Conservation (phyloP, 2,329 filamentous ascomycete species). For the Botrytis medusae region DNA sequence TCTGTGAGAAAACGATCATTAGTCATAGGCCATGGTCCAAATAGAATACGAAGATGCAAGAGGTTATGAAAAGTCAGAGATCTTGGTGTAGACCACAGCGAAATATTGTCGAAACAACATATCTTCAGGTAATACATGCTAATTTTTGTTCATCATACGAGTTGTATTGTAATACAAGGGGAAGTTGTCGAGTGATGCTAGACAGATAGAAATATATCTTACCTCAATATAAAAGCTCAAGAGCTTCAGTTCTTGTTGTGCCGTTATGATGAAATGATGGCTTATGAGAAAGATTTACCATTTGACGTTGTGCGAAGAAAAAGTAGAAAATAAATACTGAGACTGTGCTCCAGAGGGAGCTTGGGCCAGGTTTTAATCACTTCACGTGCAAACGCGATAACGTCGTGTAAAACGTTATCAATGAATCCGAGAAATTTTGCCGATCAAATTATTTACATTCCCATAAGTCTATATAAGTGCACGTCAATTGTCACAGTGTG, state of each 20-base stretch:
- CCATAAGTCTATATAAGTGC: conserved; percentile 11
- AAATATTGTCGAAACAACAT: conserved; percentile 50
- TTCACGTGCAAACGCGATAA: conserved; percentile 15
- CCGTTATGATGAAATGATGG: background rate
- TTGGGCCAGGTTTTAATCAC: background rate
- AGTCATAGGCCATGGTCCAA: background rate
- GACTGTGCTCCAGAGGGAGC: background rate
- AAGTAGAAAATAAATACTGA: background rate
- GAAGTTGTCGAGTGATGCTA: background rate
- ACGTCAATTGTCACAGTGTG: background rate
- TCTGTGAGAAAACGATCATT: background rate
- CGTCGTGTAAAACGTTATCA: background rate
- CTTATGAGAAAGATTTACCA: background rate
- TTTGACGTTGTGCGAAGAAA: background rate
- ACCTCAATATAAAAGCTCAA: conserved; percentile 20
- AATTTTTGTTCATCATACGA: conserved; percentile 41
- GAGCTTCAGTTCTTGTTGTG: background rate
- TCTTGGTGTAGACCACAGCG: conserved; percentile 64
- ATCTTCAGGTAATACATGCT: conserved; percentile 47
- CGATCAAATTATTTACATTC: background rate
- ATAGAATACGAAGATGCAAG: background rate
- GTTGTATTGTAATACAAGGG: background rate
- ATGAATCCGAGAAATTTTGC: conserved; percentile 9
- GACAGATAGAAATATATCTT: conserved; percentile 22
- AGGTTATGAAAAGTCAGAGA: conserved; percentile 55